Percentiles rank a stretch among this genome's conserved stretches.
These are phyloP conservation scores for Ceratobasidium papillatum DNA, from an alignment of 1,284 basidiomycete species.

Conservation along the genomic window DNA sequence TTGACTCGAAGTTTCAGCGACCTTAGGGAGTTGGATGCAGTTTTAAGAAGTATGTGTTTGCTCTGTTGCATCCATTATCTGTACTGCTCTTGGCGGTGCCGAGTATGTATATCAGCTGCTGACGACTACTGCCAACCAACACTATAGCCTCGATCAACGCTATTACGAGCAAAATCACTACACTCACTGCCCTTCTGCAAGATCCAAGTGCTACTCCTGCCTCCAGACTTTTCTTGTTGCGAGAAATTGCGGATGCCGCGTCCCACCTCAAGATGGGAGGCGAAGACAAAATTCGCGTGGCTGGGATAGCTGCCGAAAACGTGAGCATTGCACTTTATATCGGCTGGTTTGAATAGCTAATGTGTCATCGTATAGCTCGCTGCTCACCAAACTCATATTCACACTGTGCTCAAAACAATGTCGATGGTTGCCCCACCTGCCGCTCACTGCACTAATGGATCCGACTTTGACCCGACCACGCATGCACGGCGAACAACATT, in stretches of 20 bases:
- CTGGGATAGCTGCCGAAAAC: slow-evolving; percentile 91
- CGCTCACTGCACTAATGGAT: slow-evolving; percentile 60
- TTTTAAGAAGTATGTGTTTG: slow-evolving; percentile 70
- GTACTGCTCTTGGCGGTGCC: background rate
- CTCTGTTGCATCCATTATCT: background rate
- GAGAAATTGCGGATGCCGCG: slow-evolving; percentile 94
- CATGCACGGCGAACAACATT: slow-evolving; percentile 72
- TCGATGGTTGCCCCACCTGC: slow-evolving; percentile 48
- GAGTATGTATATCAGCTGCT: background rate
- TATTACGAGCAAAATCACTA: slow-evolving; percentile 80
- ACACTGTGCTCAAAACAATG: slow-evolving; percentile 58
- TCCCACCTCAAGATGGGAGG: slow-evolving; percentile 91
- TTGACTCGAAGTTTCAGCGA: slow-evolving; percentile 95
- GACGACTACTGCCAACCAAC: slow-evolving; percentile 27
- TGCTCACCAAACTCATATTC: slow-evolving; percentile 74
- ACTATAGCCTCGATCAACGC: slow-evolving; percentile 70
- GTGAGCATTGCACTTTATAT: slow-evolving; percentile 51
- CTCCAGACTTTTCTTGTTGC: slow-evolving; percentile 85
- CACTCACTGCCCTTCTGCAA: slow-evolving; percentile 78
- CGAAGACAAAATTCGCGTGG: slow-evolving; percentile 99
- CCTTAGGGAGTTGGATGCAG: slow-evolving; percentile 97
- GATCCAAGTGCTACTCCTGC: slow-evolving; percentile 72
- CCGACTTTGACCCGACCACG: slow-evolving; percentile 68
- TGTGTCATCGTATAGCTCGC: slow-evolving; percentile 59
- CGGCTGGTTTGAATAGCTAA: background rate